phyloP scores from a whole-genome alignment of 371 early-diverging fungal genomes.

The Mortierella sp. region DNA sequence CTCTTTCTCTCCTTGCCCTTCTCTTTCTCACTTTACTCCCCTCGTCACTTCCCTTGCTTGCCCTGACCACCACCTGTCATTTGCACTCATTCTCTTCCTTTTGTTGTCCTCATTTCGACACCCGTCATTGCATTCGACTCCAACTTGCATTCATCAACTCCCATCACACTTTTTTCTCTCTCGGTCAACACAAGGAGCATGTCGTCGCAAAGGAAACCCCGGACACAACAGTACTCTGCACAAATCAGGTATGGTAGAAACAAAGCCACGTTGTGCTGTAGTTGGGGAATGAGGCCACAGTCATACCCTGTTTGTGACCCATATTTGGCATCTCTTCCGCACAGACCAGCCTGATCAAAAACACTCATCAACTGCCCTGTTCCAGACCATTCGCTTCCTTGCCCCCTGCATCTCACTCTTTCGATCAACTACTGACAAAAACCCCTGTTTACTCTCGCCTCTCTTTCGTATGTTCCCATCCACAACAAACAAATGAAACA shows the following conservation, averaged over 20 bases:
- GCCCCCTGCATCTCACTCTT: neutral
- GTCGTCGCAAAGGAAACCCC: conserved; percentile 9
- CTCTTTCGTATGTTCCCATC: neutral
- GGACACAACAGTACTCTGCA: conserved; percentile 19
- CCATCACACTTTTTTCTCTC: neutral
- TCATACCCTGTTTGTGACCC: conserved; percentile 8
- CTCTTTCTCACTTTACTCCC: neutral
- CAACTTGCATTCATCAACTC: neutral
- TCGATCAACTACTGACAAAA: neutral
- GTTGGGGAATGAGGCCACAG: neutral
- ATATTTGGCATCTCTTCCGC: neutral
- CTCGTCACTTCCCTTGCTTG: neutral
- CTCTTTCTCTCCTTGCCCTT: neutral
- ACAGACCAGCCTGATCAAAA: neutral
- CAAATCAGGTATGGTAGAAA: conserved; percentile 37
- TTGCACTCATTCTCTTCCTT: neutral
- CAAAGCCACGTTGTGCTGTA: neutral
- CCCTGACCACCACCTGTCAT: neutral
- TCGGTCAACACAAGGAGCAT: neutral
- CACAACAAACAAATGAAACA: neutral
- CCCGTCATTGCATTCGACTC: neutral
- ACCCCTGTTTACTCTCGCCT: neutral
- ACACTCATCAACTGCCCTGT: neutral
- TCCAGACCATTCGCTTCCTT: neutral
- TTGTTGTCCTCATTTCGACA: neutral